phyloP scores from a whole-genome alignment of 1,284 basidiomycete genomes.

The Malassezia obtusa region DNA sequence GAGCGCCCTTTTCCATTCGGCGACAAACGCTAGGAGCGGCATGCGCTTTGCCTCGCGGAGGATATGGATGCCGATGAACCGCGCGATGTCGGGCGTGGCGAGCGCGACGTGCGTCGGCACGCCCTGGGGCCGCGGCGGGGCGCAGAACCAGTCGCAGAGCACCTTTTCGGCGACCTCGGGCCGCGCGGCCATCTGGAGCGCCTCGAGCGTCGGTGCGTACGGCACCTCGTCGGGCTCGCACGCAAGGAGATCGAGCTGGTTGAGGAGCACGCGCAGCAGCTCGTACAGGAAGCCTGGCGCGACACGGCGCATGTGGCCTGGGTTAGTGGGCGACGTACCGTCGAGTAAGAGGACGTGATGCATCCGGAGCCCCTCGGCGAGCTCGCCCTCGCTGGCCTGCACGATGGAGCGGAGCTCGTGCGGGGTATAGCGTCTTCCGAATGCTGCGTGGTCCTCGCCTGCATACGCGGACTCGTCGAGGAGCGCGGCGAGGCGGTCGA shows the following conservation, averaged over 20 bases:
- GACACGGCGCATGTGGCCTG: slow-evolving; percentile 30
- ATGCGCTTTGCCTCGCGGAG: slow-evolving; percentile 18
- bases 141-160: slow-evolving; percentile 34
- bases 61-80: slow-evolving; percentile 2
- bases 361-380: slow-evolving; percentile 22
- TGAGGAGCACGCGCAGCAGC: slow-evolving; percentile 25
- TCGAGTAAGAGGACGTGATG: slow-evolving; percentile 33
- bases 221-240: slow-evolving; percentile 27
- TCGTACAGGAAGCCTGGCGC: slow-evolving; percentile 19
- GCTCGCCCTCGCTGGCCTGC: slow-evolving; percentile 35
- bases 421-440: slow-evolving; percentile 27
- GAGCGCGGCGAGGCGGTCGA: slow-evolving; percentile 28
- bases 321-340: slow-evolving; percentile 16
- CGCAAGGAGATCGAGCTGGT: slow-evolving; percentile 32
- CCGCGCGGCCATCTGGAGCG: slow-evolving; percentile 14
- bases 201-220: slow-evolving; percentile 19
- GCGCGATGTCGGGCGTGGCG: slow-evolving; percentile 19
- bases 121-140: not conserved
- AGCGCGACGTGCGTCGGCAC: slow-evolving; percentile 17
- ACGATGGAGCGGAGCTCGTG: slow-evolving; percentile 35
- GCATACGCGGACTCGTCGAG: slow-evolving; percentile 26
- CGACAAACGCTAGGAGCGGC: slow-evolving; percentile 18
- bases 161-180: slow-evolving; percentile 25
- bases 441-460: slow-evolving; percentile 24
- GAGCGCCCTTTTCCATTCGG: slow-evolving; percentile 12